phyloP scores from a whole-genome alignment of 257 asterid species.

The Penstemon barbatus region DNA sequence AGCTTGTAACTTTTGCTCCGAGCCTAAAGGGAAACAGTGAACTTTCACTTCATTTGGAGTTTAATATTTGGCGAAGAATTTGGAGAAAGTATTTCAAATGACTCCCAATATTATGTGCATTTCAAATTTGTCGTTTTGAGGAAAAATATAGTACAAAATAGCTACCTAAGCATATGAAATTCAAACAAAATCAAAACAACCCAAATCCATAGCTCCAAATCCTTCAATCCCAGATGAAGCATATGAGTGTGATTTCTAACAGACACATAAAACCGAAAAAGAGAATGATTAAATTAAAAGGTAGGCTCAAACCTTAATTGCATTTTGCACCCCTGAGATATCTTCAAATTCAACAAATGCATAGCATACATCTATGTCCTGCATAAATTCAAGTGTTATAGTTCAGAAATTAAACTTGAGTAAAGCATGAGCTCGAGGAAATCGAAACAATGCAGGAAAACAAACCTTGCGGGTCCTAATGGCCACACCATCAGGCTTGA shows the following conservation, averaged over 20 bases:
- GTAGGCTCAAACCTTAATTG: slow-evolving; percentile 65
- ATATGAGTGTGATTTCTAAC: not conserved
- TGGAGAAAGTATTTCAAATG: too few species aligned
- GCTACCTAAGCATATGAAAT: too few species aligned
- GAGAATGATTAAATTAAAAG: not conserved
- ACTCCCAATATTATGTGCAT: too few species aligned
- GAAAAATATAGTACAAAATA: too few species aligned
- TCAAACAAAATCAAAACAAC: too few species aligned
- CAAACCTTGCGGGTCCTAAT: slow-evolving; percentile 96
- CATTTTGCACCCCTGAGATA: slow-evolving; percentile 88
- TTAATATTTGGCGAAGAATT: too few species aligned
- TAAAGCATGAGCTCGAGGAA: not conserved
- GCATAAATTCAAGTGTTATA: slow-evolving; percentile 32
- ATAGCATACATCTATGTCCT: slow-evolving; percentile 94
- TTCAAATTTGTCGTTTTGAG: too few species aligned
- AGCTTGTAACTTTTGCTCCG: too few species aligned
- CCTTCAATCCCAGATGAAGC: not conserved
- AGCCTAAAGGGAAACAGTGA: too few species aligned
- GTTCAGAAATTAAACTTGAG: slow-evolving; percentile 11
- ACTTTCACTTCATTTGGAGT: too few species aligned
- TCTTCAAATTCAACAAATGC: slow-evolving; percentile 97
- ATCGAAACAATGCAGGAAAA: slow-evolving; percentile 23
- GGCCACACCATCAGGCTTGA: slow-evolving; percentile 89
- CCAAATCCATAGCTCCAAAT: too few species aligned
- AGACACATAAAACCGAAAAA: not conserved